phyloP scores from a whole-genome alignment of 148 eudicot species.

The Limonium bicolor region DNA sequence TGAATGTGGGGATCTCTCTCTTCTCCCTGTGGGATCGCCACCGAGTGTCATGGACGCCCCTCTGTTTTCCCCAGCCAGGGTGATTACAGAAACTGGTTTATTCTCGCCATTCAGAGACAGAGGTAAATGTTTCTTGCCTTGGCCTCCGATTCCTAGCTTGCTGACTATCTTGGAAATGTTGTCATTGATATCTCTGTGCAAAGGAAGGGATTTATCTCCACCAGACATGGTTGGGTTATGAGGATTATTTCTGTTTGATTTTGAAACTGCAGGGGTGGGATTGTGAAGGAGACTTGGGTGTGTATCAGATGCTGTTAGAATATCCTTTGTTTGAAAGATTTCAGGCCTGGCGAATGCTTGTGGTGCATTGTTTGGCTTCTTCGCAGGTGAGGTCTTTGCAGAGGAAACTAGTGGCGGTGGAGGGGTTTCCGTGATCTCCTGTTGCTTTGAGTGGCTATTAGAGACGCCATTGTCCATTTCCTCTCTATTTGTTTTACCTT shows the following conservation, averaged over 20 bases:
- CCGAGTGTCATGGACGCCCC: conserved; percentile 66
- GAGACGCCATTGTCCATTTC: no score
- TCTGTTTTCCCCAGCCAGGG: conserved; percentile 67
- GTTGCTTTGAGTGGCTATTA: conserved; percentile 9
- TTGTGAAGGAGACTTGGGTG: conserved; percentile 1
- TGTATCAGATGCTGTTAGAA: conserved; percentile 1
- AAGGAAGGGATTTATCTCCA: conserved; percentile 17
- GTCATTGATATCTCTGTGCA: conserved; percentile 29
- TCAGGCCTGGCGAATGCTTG: background rate
- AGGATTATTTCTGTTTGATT: conserved; percentile 5
- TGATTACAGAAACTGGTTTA: conserved; percentile 31
- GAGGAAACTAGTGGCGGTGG: background rate
- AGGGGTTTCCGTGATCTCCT: background rate
- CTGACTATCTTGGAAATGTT: conserved; percentile 27
- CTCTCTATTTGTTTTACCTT: background rate
- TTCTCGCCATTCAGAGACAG: conserved; percentile 16
- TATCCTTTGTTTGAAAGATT: conserved; percentile 11
- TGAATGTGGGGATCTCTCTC: conserved; percentile 36
- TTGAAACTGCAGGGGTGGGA: conserved; percentile 5
- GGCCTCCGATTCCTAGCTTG: conserved; percentile 19
- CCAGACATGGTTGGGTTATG: conserved; percentile 6
- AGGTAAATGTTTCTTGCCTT: conserved; percentile 20
- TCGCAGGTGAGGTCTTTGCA: conserved; percentile 1
- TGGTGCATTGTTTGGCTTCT: conserved; percentile 2
- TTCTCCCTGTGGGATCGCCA: conserved; percentile 20